phyloP scores from a whole-genome alignment of 306 rosid species.

The Astragalus glycyphyllos region DNA sequence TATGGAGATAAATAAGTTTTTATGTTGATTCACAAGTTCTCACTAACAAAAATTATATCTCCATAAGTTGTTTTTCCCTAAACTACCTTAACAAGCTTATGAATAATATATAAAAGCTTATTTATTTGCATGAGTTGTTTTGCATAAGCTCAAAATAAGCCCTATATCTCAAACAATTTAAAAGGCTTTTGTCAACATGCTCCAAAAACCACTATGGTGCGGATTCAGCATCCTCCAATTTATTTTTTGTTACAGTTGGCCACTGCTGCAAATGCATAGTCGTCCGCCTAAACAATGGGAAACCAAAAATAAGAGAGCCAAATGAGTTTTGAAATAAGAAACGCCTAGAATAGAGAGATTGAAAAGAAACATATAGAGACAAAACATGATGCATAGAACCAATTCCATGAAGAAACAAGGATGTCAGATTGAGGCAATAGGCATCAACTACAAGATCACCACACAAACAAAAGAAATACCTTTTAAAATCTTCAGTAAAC shows the following conservation, averaged over 20 bases:
- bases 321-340: constrained; percentile 39
- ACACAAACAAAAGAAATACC: constrained; percentile 46
- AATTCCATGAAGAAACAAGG: constrained; percentile 76
- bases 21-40: no score
- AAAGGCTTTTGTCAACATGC: not conserved
- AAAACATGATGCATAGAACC: constrained; percentile 21
- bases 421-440: constrained; percentile 76
- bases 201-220: constrained; percentile 12
- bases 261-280: not conserved
- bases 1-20: no score
- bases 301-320: constrained; percentile 29
- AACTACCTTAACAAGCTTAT: no score
- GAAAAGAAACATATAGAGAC: constrained; percentile 23
- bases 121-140: no score
- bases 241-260: constrained; percentile 10
- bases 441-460: constrained; percentile 63
- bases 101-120: no score
- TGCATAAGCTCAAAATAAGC: no score
- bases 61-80: no score
- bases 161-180: not conserved
- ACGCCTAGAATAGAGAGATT: constrained; percentile 25
- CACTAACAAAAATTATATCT: no score
- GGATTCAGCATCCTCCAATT: constrained; percentile 28
- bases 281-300: constrained; percentile 25
- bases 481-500: constrained; percentile 53